Base-by-base conservation (phyloP, 1,139 yeast species). In the Taphrina pruni region DNA sequence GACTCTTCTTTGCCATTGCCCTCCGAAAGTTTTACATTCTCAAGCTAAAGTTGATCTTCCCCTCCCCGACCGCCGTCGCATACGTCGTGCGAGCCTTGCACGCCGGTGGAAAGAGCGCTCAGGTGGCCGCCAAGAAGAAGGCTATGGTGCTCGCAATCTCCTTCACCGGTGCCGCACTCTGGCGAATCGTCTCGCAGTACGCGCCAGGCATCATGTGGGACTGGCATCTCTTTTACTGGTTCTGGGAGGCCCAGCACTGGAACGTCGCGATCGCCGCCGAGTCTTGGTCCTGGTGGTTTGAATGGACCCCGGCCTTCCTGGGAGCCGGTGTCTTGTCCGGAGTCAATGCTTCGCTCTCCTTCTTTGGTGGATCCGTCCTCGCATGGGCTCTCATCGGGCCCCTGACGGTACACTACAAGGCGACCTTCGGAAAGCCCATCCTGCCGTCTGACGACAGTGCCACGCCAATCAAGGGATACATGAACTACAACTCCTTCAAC, bases 301-400 rank as follows among this genome's bases (percentile, higher is more conserved):
- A 69, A 43, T 12, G 26, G 39, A 65, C 70, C 6, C 70, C 70
- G 1, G 70, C 70, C 17, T 69, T 69, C 62, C 21, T 65, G 5
- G 70, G 70, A 20, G 70, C 69, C 26, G 70, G 70, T n/a, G 50
- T 69, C 39, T 38, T 69, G 41, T 48, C 70, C 12, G 70, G 70
- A 8, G 8, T 69, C 41, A 69, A 69, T 51, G 70, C 70, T 1
- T 65, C 70, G 7, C 61, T 60, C 35, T 65, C 69, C 43, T 69
- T 69, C 56, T 69, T 69, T 50, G 52, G 68, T n/a, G 70, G 70
- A 6, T 50, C 70, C 8, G 35, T 69, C 57, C 17, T 65, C 39
- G 69, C 70, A 38, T 69, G 70, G 70, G 70, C 48, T 5, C 14
- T 69, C 26, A 51, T 69, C 51, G 70, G 69, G 14, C 70, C 70